phyloP scores from a whole-genome alignment of 164 flowering plant species.

The Liriodendron chinense region DNA sequence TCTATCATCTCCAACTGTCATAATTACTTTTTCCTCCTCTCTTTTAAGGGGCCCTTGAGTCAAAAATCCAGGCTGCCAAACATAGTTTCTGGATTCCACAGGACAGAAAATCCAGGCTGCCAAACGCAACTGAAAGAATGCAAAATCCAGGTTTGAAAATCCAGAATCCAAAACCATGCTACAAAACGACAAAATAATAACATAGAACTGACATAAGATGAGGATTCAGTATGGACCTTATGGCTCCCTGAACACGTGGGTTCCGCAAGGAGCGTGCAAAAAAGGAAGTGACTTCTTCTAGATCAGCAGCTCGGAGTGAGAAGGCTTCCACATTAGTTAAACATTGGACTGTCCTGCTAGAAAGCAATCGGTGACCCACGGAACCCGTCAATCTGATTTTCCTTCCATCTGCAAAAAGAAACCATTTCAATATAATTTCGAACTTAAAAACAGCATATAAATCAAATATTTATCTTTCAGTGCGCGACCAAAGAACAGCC shows the following conservation, averaged over 20 bases:
- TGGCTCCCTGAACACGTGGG: slow-evolving; percentile 72
- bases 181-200: not conserved
- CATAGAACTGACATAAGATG: not conserved
- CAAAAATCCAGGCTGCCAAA: not conserved
- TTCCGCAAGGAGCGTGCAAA: slow-evolving; percentile 62
- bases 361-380: slow-evolving; percentile 43
- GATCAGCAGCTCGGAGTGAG: slow-evolving; percentile 64
- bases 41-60: not conserved
- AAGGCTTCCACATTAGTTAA: slow-evolving; percentile 81
- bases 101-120: not conserved
- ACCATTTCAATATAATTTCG: not conserved
- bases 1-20: no score
- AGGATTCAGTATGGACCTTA: slow-evolving; percentile 47
- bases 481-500: no score
- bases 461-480: no score
- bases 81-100: not conserved
- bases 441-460: not conserved
- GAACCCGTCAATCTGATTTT: slow-evolving; percentile 34
- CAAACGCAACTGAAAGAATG: not conserved
- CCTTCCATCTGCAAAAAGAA: slow-evolving; percentile 35
- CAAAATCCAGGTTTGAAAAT: not conserved
- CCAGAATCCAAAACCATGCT: not conserved
- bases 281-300: slow-evolving; percentile 68
- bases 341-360: slow-evolving; percentile 63
- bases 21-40: no score